Evolutionary conservation across 2,329 filamentous ascomycete genomes (phyloP), one percentile per base, ranked within the genome.

Genomic region (Chaetomium sp.): DNA sequence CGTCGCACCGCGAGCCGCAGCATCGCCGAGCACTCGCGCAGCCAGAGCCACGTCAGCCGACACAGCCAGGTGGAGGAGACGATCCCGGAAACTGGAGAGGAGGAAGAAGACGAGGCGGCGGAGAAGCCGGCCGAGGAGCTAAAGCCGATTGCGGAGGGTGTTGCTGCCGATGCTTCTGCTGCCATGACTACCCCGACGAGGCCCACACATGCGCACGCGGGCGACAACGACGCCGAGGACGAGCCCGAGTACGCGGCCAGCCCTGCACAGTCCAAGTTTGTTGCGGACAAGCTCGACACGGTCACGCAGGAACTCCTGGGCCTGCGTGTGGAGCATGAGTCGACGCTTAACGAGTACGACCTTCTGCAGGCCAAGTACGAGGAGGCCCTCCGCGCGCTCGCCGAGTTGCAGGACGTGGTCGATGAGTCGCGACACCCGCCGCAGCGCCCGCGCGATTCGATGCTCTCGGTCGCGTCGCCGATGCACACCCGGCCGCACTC

Each of bases 291-390:
- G 73, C 81, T 97, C 11, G 92, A 97, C 66, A 86, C 79, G 41
- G 87, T 97, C 42, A 94, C 88, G 0, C 90, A 95, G 68, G 94
- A 99, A 72, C 84, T 99, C 2, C 82, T 96, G 55, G 89, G 94
- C 64, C 81, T 99, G 51, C 87, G 89, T 12, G 86, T 95, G 42
- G 91, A 96, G 71, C 94, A 99, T 65, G 92, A 97, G 69, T 77
- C 80, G 7, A 92, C 90, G 0, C 69, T 95, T 14, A 85, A 80
- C 60, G 90, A 97, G 56, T 92, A 86, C 64, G 88, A 95, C 61
- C 73, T 84, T 46, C 84, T 99, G 33, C 85, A 91, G 55, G 79
- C 84, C 63, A 97, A 96, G 71, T 99, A 99, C 64, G 89, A 96
- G 66, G 87, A 95, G 66, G 88, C 91, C 5, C 76, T 99, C 59